These are phyloP conservation scores for Cyberlindnera saturnus DNA, from an alignment of 805 yeast species.

Conservation along the genomic window DNA sequence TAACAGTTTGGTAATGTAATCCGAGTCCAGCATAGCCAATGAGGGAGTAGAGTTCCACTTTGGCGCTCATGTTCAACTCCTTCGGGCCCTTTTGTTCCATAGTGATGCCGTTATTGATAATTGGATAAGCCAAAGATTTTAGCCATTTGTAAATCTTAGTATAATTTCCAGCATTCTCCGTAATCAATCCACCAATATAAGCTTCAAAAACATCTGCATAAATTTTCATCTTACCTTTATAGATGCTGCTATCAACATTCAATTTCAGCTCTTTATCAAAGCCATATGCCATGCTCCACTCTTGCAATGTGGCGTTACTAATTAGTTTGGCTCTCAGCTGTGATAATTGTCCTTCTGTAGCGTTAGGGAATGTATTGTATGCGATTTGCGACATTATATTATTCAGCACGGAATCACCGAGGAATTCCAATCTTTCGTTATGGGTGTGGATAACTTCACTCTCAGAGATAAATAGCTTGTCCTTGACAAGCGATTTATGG, in stretches of 20 bases:
- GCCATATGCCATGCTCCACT: slow-evolving; percentile 65
- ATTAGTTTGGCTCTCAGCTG: slow-evolving; percentile 63
- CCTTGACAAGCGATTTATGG: slow-evolving; percentile 69
- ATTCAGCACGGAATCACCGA: slow-evolving; percentile 84
- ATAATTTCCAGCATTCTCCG: slow-evolving; percentile 47
- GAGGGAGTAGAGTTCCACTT: slow-evolving; percentile 67
- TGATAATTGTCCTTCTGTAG: slow-evolving; percentile 78
- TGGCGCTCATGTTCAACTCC: slow-evolving; percentile 57
- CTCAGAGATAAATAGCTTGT: slow-evolving; percentile 48
- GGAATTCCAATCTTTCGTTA: slow-evolving; percentile 83
- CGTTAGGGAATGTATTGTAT: slow-evolving; percentile 58
- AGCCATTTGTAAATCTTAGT: slow-evolving; percentile 54
- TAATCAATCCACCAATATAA: slow-evolving; percentile 76
- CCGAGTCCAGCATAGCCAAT: slow-evolving; percentile 70
- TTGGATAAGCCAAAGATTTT: slow-evolving; percentile 41
- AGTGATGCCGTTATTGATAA: slow-evolving; percentile 13
- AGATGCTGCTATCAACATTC: slow-evolving; percentile 39
- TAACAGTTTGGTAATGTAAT: slow-evolving; percentile 45
- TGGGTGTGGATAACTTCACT: slow-evolving; percentile 55
- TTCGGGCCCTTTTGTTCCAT: slow-evolving; percentile 11
- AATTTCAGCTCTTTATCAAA: slow-evolving; percentile 52
- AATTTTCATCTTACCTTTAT: slow-evolving; percentile 58
- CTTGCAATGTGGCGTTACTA: slow-evolving; percentile 62
- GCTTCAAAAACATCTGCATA: slow-evolving; percentile 93
- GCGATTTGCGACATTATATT: slow-evolving; percentile 64